Base-by-base conservation (phyloP, 805 yeast species). In the Yarrowia sp. region DNA sequence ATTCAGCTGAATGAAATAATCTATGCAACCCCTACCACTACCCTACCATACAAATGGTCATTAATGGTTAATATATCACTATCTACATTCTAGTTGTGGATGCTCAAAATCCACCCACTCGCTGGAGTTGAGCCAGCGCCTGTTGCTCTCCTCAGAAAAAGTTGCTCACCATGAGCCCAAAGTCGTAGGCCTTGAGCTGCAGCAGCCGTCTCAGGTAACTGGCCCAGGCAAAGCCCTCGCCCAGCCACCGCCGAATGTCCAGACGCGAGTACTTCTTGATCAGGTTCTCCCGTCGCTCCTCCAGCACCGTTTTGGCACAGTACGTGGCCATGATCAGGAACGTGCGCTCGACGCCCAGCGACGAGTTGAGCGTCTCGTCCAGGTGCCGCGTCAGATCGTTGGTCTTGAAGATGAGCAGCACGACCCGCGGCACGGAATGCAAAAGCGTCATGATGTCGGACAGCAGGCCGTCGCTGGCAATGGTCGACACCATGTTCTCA, bases 371-470 rank as follows among this genome's bases (percentile, higher is more conserved):
- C 62, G 82, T 78, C 69, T 93, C 98, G 73, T 94, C 99, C 51
- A 94, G 77, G 68, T 85, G 87, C 68, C 99, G 80, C 0, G 96
- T 90, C 56, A 94, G 78, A 75, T 94, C 99, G 71, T 94, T 94
- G 0, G 99, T 96, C 71, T 94, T 94, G 69, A 94, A 77, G 49
- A 94, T 89, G 64, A 94, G 78, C 27, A 94, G 73, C 21, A 94
- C 97, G 16, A 92, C 84, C 44, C 92, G 78, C 1, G 99, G 99
- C 76, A 94, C 84, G 14, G 80, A 76, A 12, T 92, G 83, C 39
- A 94, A 77, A 49, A 94, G 81, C 14, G 81, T 75, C 96, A 94
- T 92, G 68, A 94, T 77, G 67, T 86, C 87, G 18, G 85, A 81
- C 16, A 96, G 71, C 9, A 90, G 74, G 7, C 84, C 84, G 16